These are phyloP conservation scores for Talaromyces proteolyticus DNA, from an alignment of 495 filamentous ascomycete species.

Conservation along the genomic window DNA sequence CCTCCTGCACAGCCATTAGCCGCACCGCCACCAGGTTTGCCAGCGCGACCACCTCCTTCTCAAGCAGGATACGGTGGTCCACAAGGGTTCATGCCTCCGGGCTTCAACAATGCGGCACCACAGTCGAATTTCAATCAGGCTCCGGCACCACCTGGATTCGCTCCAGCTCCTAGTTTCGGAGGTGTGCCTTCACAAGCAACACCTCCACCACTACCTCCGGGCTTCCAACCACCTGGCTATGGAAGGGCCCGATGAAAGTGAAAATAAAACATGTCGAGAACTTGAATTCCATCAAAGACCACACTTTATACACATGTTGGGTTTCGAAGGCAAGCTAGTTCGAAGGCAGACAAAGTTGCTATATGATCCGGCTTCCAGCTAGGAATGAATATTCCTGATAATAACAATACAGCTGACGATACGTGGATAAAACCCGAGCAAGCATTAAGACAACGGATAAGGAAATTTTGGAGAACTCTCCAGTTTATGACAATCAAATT, in stretches of 20 bases:
- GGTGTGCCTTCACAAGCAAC: conserved; percentile 27
- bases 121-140: conserved; percentile 32
- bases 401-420: neutral
- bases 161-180: conserved; percentile 46
- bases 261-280: neutral
- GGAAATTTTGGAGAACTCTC: no score
- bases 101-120: conserved; percentile 42
- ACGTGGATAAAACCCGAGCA: neutral
- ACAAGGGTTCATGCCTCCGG: conserved; percentile 57
- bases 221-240: conserved; percentile 45
- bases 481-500: no score
- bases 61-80: conserved; percentile 75
- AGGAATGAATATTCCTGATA: neutral
- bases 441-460: neutral
- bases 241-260: conserved; percentile 32
- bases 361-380: neutral
- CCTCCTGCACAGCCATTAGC: conserved; percentile 40
- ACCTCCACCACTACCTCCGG: conserved; percentile 39
- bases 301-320: neutral
- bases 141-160: conserved; percentile 50
- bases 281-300: neutral
- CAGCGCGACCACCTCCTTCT: conserved; percentile 72
- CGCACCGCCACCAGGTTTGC: conserved; percentile 70
- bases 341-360: neutral
- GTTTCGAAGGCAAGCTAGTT: neutral